Evolutionary conservation across 2,329 filamentous ascomycete species (phyloP).

Genomic region (Diaporthe sp.): DNA sequence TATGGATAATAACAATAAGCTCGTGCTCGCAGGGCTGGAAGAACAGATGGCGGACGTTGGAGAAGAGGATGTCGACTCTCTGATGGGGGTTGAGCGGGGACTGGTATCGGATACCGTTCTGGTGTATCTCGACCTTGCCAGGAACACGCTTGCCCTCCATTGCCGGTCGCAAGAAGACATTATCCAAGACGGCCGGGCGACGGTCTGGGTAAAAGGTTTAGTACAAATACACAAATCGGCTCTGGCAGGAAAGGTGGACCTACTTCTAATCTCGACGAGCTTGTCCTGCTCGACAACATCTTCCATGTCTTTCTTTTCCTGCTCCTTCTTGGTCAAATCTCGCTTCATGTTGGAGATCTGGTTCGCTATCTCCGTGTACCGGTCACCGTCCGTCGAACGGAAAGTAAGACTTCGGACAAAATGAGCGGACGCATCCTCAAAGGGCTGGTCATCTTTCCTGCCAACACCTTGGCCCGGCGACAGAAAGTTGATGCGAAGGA

Average conservation of each 20-base stretch:
- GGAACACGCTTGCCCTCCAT: constrained; percentile 98
- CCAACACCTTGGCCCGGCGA: constrained; percentile 98
- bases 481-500: constrained; percentile 95
- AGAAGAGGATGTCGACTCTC: constrained; percentile 94
- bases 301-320: constrained; percentile 99
- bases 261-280: constrained; percentile 92
- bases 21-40: constrained; percentile 98
- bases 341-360: constrained; percentile 98
- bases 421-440: constrained; percentile 95
- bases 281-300: constrained; percentile 99
- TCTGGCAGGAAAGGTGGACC: constrained; percentile 51
- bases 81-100: constrained; percentile 84
- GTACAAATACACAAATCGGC: constrained; percentile 43
- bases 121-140: constrained; percentile 96
- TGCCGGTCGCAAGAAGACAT: constrained; percentile 94
- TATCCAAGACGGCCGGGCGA: constrained; percentile 89
- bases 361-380: constrained; percentile 90
- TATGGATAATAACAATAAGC: constrained; percentile 96
- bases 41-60: constrained; percentile 98
- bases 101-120: constrained; percentile 97
- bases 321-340: constrained; percentile 89
- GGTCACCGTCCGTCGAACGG: constrained; percentile 88
- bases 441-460: constrained; percentile 96
- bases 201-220: constrained; percentile 75
- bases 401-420: constrained; percentile 97